Evolutionary conservation across 2,329 filamentous ascomycete genomes (phyloP).

Genomic region (Talaromyces marneffei): DNA sequence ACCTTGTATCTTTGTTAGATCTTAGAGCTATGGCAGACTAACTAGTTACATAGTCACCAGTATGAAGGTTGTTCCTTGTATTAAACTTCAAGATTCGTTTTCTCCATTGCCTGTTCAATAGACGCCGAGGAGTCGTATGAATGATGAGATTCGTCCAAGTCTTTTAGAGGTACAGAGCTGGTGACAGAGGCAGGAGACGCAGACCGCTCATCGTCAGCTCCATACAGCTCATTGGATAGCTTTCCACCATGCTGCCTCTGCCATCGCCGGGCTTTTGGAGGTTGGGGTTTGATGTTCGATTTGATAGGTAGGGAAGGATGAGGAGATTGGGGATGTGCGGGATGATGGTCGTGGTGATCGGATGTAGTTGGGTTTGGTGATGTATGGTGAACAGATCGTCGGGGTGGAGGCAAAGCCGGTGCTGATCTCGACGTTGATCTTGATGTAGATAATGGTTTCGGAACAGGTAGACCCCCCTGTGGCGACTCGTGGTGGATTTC

Average conservation of each 20-base stretch:
- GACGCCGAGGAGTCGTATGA: background rate
- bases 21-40: background rate
- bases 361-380: slow-evolving; percentile 14
- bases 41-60: background rate
- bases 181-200: slow-evolving; percentile 1
- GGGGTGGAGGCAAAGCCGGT: slow-evolving; percentile 38
- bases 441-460: slow-evolving; percentile 19
- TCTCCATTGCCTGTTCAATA: background rate
- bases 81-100: background rate
- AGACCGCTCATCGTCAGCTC: background rate
- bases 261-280: slow-evolving; percentile 39
- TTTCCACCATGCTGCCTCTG: slow-evolving; percentile 31
- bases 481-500: slow-evolving; percentile 7
- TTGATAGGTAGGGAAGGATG: background rate
- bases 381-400: slow-evolving; percentile 25
- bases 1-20: background rate
- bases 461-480: background rate
- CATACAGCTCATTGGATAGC: slow-evolving; percentile 17
- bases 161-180: background rate
- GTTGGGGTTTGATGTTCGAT: slow-evolving; percentile 27
- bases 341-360: background rate
- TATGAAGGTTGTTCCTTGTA: background rate
- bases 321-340: background rate
- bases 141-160: background rate
- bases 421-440: slow-evolving; percentile 32